A percentile compares a stretch with the other conserved stretches of the same genome.
Conservation (phyloP, 106 monocot genomes). For the Chionographis japonica region DNA sequence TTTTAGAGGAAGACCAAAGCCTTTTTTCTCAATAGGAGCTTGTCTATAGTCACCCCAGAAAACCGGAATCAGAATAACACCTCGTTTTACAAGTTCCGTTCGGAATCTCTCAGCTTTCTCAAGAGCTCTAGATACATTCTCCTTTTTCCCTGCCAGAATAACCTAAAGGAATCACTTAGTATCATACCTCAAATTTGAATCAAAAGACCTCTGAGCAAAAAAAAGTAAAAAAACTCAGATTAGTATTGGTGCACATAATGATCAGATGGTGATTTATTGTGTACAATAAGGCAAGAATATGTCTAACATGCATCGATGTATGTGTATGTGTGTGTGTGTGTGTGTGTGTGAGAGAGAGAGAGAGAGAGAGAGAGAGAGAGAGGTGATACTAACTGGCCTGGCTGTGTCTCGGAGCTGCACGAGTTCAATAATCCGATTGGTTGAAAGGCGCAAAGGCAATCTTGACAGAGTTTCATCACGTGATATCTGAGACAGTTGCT, state of each 20-base stretch:
- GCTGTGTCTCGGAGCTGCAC: conserved; percentile 81
- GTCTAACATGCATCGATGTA: background rate
- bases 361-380: no score
- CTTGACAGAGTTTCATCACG: conserved; percentile 91
- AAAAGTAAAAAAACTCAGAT: background rate
- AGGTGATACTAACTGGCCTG: conserved; percentile 73
- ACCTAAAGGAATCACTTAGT: conserved; percentile 57
- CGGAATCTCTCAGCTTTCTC: conserved; percentile 83
- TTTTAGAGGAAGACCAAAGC: conserved; percentile 49
- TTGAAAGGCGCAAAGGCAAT: conserved; percentile 89
- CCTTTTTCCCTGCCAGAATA: conserved; percentile 90
- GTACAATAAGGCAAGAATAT: background rate
- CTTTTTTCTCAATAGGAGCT: conserved; percentile 52
- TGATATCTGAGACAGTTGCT: conserved; percentile 82
- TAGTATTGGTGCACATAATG: background rate
- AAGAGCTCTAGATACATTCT: conserved; percentile 62
- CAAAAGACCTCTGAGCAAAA: no score
- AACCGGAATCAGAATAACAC: conserved; percentile 83
- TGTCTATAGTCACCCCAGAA: conserved; percentile 60
- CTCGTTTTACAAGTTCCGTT: conserved; percentile 77
- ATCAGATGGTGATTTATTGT: no score
- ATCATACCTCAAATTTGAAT: background rate
- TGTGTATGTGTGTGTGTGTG: background rate
- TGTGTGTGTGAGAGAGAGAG: conserved; percentile 1
- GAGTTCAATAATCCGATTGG: conserved; percentile 90